A percentile compares a stretch with the other conserved stretches of the same genome.
Conservation (phyloP, 352 stramenopile genomes). For the Phytophthora nicotianae region DNA sequence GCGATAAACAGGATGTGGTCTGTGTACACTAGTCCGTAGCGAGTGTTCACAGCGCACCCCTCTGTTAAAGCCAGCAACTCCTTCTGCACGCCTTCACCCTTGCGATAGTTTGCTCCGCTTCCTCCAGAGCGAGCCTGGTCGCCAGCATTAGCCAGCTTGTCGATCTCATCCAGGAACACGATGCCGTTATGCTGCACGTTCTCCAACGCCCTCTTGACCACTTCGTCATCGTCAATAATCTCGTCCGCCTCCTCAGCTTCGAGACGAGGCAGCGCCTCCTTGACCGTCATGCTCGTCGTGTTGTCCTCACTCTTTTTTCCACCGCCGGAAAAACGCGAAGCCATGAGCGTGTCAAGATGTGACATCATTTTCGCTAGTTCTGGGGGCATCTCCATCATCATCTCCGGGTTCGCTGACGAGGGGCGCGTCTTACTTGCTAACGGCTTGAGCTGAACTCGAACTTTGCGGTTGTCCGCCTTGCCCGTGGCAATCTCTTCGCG, state of each 20-base stretch:
- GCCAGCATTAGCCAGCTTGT: conserved; percentile 95
- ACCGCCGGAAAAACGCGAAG: conserved; percentile 35
- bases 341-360: conserved; percentile 73
- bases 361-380: conserved; percentile 87
- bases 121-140: conserved; percentile 79
- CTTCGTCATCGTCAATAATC: conserved; percentile 79
- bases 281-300: conserved; percentile 69
- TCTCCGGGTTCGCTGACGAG: conserved; percentile 38
- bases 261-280: conserved; percentile 73
- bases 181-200: conserved; percentile 98
- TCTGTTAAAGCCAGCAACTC: conserved; percentile 99
- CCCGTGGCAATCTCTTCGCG: conserved; percentile 67
- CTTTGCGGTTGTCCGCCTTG: conserved; percentile 53
- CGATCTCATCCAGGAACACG: conserved; percentile 99
- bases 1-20: conserved; percentile 99
- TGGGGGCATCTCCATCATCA: conserved; percentile 87
- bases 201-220: conserved; percentile 75
- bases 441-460: conserved; percentile 61
- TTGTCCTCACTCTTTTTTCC: conserved; percentile 35
- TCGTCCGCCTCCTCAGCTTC: conserved; percentile 74
- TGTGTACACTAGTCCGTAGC: conserved; percentile 95
- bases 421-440: conserved; percentile 41
- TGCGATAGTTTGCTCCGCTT: conserved; percentile 86
- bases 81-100: conserved; percentile 98
- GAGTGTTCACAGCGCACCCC: conserved; percentile 95